Conservation (phyloP, 202 grass and related monocot genomes). For the Saccharum hybrid region DNA sequence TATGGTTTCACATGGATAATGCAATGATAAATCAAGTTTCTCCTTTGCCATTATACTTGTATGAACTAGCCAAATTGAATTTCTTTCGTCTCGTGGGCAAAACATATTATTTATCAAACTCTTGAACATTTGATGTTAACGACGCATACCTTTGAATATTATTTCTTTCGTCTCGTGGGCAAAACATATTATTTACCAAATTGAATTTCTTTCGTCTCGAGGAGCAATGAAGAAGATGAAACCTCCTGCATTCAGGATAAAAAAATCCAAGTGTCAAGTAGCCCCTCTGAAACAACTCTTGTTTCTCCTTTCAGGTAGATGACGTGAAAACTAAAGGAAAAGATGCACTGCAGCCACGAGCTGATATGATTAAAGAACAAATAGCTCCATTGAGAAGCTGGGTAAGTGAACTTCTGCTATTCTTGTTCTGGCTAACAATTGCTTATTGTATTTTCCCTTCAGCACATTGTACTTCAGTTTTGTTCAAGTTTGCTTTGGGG, state of each 20-base stretch:
- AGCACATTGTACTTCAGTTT: background rate
- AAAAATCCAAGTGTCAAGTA: background rate
- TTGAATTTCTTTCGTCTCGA: too few relatives aligned
- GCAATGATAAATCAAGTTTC: background rate
- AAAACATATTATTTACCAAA: too few relatives aligned
- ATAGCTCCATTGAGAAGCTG: conserved; percentile 76
- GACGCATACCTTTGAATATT: too few relatives aligned
- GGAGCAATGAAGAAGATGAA: background rate
- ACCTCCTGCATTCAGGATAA: background rate
- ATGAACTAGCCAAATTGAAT: background rate
- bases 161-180: background rate
- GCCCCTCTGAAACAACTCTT: background rate
- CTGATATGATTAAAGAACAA: conserved; percentile 74
- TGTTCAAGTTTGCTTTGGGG: background rate
- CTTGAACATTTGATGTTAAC: background rate
- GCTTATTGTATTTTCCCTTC: background rate
- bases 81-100: background rate
- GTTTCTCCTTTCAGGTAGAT: conserved; percentile 60
- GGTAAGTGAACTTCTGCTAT: conserved; percentile 48
- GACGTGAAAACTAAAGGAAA: conserved; percentile 75
- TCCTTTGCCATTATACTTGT: background rate
- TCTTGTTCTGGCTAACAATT: conserved; percentile 11
- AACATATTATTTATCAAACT: too few relatives aligned
- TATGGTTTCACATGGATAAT: background rate
- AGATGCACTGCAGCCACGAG: conserved; percentile 66